These are phyloP conservation scores for Penstemon barbatus DNA, from an alignment of 257 asterid genomes.

Conservation along the genomic window DNA sequence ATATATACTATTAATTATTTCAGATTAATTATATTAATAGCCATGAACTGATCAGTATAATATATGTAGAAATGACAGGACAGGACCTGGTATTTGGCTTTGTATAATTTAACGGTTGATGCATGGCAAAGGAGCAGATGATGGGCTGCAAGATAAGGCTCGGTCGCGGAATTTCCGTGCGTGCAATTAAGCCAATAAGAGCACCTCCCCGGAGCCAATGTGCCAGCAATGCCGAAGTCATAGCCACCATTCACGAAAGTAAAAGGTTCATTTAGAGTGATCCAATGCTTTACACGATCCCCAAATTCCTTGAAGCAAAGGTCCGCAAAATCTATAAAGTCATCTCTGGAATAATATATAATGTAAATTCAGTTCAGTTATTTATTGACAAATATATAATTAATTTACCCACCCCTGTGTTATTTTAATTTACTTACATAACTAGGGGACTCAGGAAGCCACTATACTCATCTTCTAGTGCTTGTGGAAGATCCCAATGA, in stretches of 20 bases:
- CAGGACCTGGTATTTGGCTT: slow-evolving; percentile 44
- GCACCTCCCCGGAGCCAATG: slow-evolving; percentile 56
- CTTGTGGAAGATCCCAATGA: slow-evolving; percentile 85
- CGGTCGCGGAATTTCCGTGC: slow-evolving; percentile 49
- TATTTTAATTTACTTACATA: slow-evolving; percentile 42
- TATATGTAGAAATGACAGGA: too few relatives aligned
- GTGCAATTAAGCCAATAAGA: slow-evolving; percentile 45
- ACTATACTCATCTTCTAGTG: slow-evolving; percentile 62
- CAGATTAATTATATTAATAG: too few relatives aligned
- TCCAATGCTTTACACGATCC: slow-evolving; percentile 59
- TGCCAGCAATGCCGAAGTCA: slow-evolving; percentile 29
- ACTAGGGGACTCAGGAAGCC: slow-evolving; percentile 57
- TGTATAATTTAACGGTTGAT: slow-evolving; percentile 39
- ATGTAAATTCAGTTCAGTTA: background rate
- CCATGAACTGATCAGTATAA: too few relatives aligned
- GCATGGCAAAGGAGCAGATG: slow-evolving; percentile 56
- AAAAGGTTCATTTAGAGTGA: slow-evolving; percentile 58
- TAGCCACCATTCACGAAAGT: slow-evolving; percentile 38
- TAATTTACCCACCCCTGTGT: too few relatives aligned
- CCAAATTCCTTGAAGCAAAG: slow-evolving; percentile 63
- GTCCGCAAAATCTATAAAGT: slow-evolving; percentile 47
- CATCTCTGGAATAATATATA: slow-evolving; percentile 39
- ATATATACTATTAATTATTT: too few relatives aligned
- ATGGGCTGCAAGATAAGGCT: slow-evolving; percentile 66
- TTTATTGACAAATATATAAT: too few relatives aligned